phyloP scores from a whole-genome alignment of 768 basidiomycete genomes.

The Lactarius psammicola region DNA sequence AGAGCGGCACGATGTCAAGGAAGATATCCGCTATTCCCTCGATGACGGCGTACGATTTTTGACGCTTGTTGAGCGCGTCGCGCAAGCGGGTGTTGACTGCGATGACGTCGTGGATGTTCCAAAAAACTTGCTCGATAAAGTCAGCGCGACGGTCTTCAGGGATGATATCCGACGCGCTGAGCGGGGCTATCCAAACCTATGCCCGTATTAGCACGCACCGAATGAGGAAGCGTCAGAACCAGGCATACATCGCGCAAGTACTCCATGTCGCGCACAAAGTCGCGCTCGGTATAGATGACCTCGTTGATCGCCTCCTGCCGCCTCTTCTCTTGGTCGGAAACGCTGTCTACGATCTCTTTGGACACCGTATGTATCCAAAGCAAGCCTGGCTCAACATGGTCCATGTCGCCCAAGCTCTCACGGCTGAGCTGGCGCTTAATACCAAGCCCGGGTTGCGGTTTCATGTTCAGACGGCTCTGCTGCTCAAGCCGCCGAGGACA shows the following conservation, averaged over 20 bases:
- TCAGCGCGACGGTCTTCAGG: constrained; percentile 72
- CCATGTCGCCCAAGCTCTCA: constrained; percentile 76
- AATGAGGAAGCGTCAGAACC: constrained; percentile 14
- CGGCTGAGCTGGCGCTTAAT: constrained; percentile 65
- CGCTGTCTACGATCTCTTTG: constrained; percentile 88
- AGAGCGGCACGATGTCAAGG: constrained; percentile 80
- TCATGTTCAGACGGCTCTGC: constrained; percentile 91
- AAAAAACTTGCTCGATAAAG: constrained; percentile 93
- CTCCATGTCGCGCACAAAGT: constrained; percentile 98
- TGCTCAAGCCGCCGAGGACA: constrained; percentile 94
- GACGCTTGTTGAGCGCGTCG: constrained; percentile 91
- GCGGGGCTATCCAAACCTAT: constrained; percentile 84
- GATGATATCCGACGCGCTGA: constrained; percentile 75
- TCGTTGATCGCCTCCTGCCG: constrained; percentile 99
- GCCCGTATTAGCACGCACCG: constrained; percentile 4
- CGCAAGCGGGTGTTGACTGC: constrained; percentile 88
- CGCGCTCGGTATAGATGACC: constrained; percentile 90
- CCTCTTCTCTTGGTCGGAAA: constrained; percentile 90
- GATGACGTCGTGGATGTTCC: constrained; percentile 95
- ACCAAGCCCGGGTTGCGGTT: constrained; percentile 84
- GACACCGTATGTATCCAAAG: constrained; percentile 97
- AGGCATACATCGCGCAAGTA: constrained; percentile 81
- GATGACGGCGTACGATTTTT: constrained; percentile 93
- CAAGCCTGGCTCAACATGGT: constrained; percentile 69
- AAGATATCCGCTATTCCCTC: constrained; percentile 90